Percentiles rank a stretch among this genome's conserved stretches.
Evolutionary conservation across 495 filamentous ascomycete genomes (phyloP).

Genomic region (Clohesyomyces aquaticus): DNA sequence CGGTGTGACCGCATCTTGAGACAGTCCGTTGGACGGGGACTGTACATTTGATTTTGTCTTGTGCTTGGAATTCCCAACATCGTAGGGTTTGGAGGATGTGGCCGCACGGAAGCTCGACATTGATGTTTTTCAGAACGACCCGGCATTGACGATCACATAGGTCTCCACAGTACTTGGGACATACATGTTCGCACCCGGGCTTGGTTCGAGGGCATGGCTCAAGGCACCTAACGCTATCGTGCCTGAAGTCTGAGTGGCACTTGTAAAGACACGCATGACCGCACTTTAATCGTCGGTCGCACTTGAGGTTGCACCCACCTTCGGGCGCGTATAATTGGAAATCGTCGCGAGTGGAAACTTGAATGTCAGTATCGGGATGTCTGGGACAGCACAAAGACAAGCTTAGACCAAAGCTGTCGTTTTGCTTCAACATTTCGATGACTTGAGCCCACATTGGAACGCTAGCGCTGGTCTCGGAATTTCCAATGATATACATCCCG

Average conservation of each 20-base stretch:
- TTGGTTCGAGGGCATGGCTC: slow-evolving; percentile 63
- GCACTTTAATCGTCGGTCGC: slow-evolving; percentile 64
- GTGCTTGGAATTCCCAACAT: slow-evolving; percentile 59
- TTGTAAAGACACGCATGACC: slow-evolving; percentile 71
- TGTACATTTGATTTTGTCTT: slow-evolving; percentile 43
- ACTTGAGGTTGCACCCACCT: slow-evolving; percentile 68
- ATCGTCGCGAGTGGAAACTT: slow-evolving; percentile 62
- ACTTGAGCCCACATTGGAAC: slow-evolving; percentile 75
- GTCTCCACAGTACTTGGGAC: slow-evolving; percentile 60
- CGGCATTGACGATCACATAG: slow-evolving; percentile 57
- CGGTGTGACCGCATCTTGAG: slow-evolving; percentile 59
- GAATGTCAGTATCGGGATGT: slow-evolving; percentile 63
- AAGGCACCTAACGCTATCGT: slow-evolving; percentile 56
- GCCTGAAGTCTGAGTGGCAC: slow-evolving; percentile 64
- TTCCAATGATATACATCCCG: slow-evolving; percentile 86
- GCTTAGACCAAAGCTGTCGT: slow-evolving; percentile 56
- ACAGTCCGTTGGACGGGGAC: slow-evolving; percentile 51
- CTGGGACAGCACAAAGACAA: slow-evolving; percentile 68
- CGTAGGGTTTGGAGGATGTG: slow-evolving; percentile 54
- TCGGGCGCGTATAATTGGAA: slow-evolving; percentile 67
- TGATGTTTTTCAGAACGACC: slow-evolving; percentile 49
- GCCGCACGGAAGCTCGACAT: slow-evolving; percentile 59
- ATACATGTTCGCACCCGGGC: slow-evolving; percentile 58
- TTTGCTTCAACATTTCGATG: slow-evolving; percentile 55
- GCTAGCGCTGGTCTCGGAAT: slow-evolving; percentile 58